phyloP scores from a whole-genome alignment of 1,284 basidiomycete species.

The Ustilago trichophora region DNA sequence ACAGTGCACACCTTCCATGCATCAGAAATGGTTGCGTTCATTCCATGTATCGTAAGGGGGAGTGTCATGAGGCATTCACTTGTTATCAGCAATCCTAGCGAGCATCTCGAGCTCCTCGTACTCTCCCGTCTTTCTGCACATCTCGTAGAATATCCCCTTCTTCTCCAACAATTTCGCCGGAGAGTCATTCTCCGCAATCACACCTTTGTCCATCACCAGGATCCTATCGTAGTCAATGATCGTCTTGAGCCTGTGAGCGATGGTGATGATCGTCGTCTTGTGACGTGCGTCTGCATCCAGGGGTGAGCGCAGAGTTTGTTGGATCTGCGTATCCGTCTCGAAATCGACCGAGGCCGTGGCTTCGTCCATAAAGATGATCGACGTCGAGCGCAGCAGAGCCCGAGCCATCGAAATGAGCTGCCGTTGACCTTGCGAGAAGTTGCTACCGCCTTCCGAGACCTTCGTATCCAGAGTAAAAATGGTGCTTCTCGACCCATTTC shows the following conservation, averaged over 20 bases:
- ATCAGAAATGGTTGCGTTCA: too few species aligned
- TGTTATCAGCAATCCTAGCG: too few species aligned
- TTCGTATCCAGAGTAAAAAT: conserved; percentile 41
- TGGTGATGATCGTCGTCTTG: conserved; percentile 78
- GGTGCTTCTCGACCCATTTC: background rate
- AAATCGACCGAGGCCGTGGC: conserved; percentile 63
- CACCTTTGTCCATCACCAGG: conserved; percentile 69
- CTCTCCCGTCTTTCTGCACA: conserved; percentile 54
- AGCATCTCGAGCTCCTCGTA: conserved; percentile 37
- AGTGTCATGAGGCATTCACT: too few species aligned
- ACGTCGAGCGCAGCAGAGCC: conserved; percentile 54
- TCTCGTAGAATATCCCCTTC: conserved; percentile 46
- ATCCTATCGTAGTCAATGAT: conserved; percentile 69
- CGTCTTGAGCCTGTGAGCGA: conserved; percentile 73
- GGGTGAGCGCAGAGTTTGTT: conserved; percentile 75
- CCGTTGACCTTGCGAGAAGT: conserved; percentile 62
- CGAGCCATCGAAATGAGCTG: conserved; percentile 63
- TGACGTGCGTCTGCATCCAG: conserved; percentile 14
- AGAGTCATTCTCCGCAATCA: conserved; percentile 69
- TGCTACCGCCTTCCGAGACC: conserved; percentile 61
- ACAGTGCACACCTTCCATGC: too few species aligned
- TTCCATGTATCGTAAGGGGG: too few species aligned
- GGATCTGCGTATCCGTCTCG: conserved; percentile 70
- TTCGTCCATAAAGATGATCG: conserved; percentile 65
- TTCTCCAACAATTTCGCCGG: conserved; percentile 68